Percentiles rank a stretch among this genome's conserved stretches.
These are phyloP conservation scores for Diaporthe capsici DNA, from an alignment of 2,329 filamentous ascomycete species.

Conservation along the genomic window DNA sequence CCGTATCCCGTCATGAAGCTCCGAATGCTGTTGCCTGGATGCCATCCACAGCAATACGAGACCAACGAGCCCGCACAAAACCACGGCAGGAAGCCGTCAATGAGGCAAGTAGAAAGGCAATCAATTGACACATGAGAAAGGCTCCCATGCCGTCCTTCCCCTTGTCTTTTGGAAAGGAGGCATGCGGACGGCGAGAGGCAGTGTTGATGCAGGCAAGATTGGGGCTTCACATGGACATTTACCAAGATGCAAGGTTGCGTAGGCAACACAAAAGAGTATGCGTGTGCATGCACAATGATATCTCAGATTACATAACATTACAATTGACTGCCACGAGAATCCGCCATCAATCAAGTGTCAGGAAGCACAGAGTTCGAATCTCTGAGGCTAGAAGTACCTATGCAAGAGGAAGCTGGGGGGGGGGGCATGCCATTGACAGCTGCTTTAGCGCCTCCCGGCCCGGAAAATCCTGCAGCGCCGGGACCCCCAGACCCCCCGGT, in stretches of 20 bases:
- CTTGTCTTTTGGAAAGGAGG: not conserved
- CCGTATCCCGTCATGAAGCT: not conserved
- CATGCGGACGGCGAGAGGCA: not conserved
- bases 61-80: not conserved
- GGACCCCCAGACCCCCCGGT: not conserved
- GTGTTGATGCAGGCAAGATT: not conserved
- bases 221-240: not conserved
- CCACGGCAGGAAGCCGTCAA: not conserved
- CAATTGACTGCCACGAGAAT: not conserved
- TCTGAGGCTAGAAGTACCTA: no score
- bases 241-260: not conserved
- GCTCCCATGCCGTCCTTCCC: no score
- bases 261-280: not conserved
- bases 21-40: constrained; percentile 23
- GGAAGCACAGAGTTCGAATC: not conserved
- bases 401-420: no score
- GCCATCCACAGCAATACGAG: constrained; percentile 6
- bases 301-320: not conserved
- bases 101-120: not conserved
- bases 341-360: no score
- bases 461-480: constrained; percentile 30
- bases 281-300: not conserved
- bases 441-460: not conserved
- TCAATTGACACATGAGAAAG: not conserved
- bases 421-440: not conserved